phyloP scores from a whole-genome alignment of 345 rosid genomes.

The Dimocarpus longan region DNA sequence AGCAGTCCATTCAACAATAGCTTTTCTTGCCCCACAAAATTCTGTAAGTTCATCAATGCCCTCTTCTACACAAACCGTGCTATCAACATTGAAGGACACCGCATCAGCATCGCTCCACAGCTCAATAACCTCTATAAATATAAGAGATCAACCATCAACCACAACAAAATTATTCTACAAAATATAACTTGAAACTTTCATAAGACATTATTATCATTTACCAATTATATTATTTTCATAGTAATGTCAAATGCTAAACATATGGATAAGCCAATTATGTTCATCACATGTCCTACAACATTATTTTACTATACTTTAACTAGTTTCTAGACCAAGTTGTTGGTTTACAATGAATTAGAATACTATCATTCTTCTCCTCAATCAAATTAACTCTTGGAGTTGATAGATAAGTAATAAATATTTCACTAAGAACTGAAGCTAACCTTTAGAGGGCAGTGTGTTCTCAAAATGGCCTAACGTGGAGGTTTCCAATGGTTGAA shows the following conservation, averaged over 20 bases:
- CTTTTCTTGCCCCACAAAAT: no score
- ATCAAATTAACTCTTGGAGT: neutral
- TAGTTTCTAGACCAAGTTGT: neutral
- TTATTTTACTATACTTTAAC: neutral
- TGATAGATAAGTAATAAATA: neutral
- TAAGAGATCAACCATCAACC: conserved; percentile 29
- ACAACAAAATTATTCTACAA: conserved; percentile 1
- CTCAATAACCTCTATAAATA: conserved; percentile 60
- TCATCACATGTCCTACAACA: neutral
- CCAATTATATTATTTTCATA: no score
- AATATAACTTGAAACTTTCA: neutral
- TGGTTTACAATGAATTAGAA: neutral
- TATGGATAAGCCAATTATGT: neutral
- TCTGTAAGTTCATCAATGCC: no score
- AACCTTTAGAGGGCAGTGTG: conserved; percentile 61
- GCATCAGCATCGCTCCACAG: conserved; percentile 79
- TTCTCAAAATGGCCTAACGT: conserved; percentile 41
- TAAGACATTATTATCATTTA: neutral
- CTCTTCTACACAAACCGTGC: no score
- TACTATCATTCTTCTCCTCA: neutral
- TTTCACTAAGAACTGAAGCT: neutral
- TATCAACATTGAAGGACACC: conserved; percentile 94
- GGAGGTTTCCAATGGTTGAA: conserved; percentile 51
- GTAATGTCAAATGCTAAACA: neutral
- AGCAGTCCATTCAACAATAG: no score